A percentile compares a stretch with the other conserved stretches of the same genome.
These are phyloP conservation scores for Claviceps purpurea DNA, from an alignment of 2,329 filamentous ascomycete species.

Conservation along the genomic window DNA sequence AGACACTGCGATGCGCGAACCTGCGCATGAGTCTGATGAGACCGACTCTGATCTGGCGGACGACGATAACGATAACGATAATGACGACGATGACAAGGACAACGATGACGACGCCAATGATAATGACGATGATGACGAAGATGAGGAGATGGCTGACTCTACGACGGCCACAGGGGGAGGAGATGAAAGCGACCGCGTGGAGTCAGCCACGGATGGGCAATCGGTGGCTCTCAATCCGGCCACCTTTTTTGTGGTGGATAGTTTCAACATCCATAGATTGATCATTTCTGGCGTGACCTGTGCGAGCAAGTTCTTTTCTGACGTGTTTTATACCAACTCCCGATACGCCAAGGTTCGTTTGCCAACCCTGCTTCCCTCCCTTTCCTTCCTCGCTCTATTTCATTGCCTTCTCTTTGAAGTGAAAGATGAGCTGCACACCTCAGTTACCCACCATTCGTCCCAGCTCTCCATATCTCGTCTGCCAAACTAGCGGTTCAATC, in stretches of 20 bases:
- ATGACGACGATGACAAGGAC: slow-evolving; percentile 27
- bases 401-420: background rate
- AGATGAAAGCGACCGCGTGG: slow-evolving; percentile 11
- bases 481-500: no score
- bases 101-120: slow-evolving; percentile 34
- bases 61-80: slow-evolving; percentile 23
- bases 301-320: slow-evolving; percentile 97
- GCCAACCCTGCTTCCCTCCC: background rate
- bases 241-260: slow-evolving; percentile 83
- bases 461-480: no score
- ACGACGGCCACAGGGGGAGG: slow-evolving; percentile 12
- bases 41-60: slow-evolving; percentile 39
- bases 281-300: slow-evolving; percentile 97
- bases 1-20: slow-evolving; percentile 19
- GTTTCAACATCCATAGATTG: slow-evolving; percentile 94
- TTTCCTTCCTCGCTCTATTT: background rate
- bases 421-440: no score
- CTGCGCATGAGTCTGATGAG: slow-evolving; percentile 24
- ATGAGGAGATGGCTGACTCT: slow-evolving; percentile 20
- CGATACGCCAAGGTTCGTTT: slow-evolving; percentile 86
- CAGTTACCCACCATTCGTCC: no score
- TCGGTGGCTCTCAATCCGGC: slow-evolving; percentile 19
- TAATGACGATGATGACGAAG: slow-evolving; percentile 32
- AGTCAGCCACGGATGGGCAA: slow-evolving; percentile 12
- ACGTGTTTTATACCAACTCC: slow-evolving; percentile 98